Evolutionary conservation across 2,329 filamentous ascomycete genomes (phyloP).

Genomic region (Colletotrichum spaethianum): DNA sequence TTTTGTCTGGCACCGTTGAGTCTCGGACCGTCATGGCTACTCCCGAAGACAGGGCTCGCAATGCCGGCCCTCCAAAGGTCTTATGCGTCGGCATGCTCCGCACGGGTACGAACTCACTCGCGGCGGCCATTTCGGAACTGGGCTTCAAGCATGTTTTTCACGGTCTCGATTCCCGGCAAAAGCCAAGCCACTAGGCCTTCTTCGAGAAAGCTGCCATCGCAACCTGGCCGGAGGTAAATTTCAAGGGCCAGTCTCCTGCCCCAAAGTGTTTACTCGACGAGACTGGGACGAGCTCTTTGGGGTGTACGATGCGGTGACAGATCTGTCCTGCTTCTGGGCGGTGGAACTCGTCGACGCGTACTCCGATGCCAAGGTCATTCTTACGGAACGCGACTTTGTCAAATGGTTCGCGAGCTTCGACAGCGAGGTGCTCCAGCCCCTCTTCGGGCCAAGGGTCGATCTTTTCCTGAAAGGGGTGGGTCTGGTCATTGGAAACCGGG

Average conservation of each 20-base stretch:
- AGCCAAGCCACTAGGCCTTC: slow-evolving; percentile 30
- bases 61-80: slow-evolving; percentile 26
- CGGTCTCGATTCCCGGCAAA: slow-evolving; percentile 27
- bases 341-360: slow-evolving; percentile 49
- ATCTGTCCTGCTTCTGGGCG: slow-evolving; percentile 47
- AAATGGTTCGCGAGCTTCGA: slow-evolving; percentile 51
- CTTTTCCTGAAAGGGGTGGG: slow-evolving; percentile 45
- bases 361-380: slow-evolving; percentile 52
- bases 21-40: slow-evolving; percentile 18
- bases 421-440: slow-evolving; percentile 47
- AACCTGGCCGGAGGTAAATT: slow-evolving; percentile 26
- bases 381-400: slow-evolving; percentile 50
- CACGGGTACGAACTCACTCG: slow-evolving; percentile 40
- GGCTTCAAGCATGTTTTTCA: slow-evolving; percentile 39
- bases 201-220: slow-evolving; percentile 24
- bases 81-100: slow-evolving; percentile 40
- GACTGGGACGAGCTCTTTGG: slow-evolving; percentile 53
- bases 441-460: slow-evolving; percentile 42
- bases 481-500: slow-evolving; percentile 51
- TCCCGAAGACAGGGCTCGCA: neutral
- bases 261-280: slow-evolving; percentile 36
- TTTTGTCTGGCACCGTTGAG: neutral
- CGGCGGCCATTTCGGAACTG: slow-evolving; percentile 27
- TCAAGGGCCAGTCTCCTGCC: neutral
- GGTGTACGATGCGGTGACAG: slow-evolving; percentile 49